A percentile compares a stretch with the other conserved stretches of the same genome.
Conservation (phyloP, 495 filamentous ascomycete genomes). For the Oidiodendron maius region DNA sequence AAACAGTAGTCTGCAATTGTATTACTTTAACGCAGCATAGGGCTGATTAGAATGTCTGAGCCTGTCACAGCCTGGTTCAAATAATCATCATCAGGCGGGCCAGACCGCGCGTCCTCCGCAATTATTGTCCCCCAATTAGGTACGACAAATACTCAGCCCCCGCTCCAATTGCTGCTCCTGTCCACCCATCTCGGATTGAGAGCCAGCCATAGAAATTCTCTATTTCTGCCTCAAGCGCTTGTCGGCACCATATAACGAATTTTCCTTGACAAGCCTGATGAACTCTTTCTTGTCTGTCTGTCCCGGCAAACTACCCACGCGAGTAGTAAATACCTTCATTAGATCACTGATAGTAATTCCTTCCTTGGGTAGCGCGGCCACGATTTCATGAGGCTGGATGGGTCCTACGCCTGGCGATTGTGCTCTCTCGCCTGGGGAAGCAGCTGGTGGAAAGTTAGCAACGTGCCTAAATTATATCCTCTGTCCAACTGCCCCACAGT, state of each 20-base stretch:
- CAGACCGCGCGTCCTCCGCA: no score
- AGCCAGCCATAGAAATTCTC: no score
- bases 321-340: constrained; percentile 53
- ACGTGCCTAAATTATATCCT: no score
- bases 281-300: constrained; percentile 36
- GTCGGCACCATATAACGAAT: constrained; percentile 36
- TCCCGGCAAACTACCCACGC: constrained; percentile 41
- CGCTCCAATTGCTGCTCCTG: no score
- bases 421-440: neutral
- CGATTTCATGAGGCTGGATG: constrained; percentile 64
- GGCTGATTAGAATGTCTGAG: no score
- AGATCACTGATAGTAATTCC: constrained; percentile 55
- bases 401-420: constrained; percentile 24
- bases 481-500: no score
- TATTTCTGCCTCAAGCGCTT: constrained; percentile 34
- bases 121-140: neutral
- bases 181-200: no score
- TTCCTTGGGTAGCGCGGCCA: constrained; percentile 54
- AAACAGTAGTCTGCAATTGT: no score
- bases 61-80: no score
- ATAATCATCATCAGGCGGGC: no score
- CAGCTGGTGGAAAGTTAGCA: neutral
- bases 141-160: no score
- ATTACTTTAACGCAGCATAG: no score
- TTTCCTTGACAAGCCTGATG: constrained; percentile 47